These are phyloP conservation scores for Candida orba DNA, from an alignment of 805 yeast species.

Conservation along the genomic window DNA sequence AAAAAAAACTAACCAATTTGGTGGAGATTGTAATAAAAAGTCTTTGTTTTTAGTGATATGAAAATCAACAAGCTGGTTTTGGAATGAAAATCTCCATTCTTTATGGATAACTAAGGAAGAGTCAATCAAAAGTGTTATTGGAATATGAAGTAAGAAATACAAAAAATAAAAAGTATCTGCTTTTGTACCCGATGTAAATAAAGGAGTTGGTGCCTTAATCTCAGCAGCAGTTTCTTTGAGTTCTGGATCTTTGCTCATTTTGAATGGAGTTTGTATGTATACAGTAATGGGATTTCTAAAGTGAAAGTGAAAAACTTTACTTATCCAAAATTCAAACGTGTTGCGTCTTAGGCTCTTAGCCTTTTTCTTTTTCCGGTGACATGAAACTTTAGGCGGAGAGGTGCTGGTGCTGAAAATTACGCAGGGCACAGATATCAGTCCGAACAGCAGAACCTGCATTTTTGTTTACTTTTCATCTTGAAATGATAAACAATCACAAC, in stretches of 20 bases:
- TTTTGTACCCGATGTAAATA: slow-evolving; percentile 1
- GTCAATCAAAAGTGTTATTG: slow-evolving; percentile 71
- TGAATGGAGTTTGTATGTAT: too few relatives aligned
- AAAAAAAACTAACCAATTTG: slow-evolving; percentile 68
- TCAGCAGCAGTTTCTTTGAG: too few relatives aligned
- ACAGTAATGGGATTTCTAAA: too few relatives aligned
- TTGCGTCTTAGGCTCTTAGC: not conserved
- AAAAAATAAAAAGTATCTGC: slow-evolving; percentile 39
- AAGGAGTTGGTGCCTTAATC: not conserved
- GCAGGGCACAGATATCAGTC: not conserved
- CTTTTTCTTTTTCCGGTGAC: not conserved
- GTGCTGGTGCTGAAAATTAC: not conserved
- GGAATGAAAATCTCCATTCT: slow-evolving; percentile 38
- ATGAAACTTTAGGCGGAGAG: too few relatives aligned
- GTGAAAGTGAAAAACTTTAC: not conserved
- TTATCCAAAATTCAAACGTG: not conserved
- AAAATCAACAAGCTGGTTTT: slow-evolving; percentile 42
- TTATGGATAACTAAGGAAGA: slow-evolving; percentile 61
- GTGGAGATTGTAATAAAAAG: slow-evolving; percentile 50
- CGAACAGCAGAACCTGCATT: not conserved
- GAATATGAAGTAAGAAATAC: slow-evolving; percentile 60
- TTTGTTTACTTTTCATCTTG: not conserved
- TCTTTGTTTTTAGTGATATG: slow-evolving; percentile 68
- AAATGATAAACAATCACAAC: not conserved
- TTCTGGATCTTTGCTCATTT: too few relatives aligned